phyloP scores from a whole-genome alignment of 2,329 filamentous ascomycete species.

The Sarocladiaceae sp. region DNA sequence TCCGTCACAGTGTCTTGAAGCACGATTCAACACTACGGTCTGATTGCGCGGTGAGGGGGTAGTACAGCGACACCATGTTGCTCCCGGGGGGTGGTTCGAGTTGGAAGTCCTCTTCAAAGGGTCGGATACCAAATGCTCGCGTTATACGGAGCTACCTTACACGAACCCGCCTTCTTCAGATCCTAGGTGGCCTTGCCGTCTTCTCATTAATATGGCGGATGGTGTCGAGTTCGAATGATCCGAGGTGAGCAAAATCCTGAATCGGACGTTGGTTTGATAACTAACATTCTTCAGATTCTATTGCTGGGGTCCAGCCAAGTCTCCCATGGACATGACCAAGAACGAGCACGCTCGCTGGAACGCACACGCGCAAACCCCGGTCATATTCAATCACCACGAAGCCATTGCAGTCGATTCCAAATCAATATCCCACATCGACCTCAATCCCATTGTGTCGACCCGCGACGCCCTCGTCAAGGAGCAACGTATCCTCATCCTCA shows the following conservation, averaged over 20 bases:
- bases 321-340: constrained; percentile 91
- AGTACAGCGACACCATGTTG: constrained; percentile 82
- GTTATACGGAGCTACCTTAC: constrained; percentile 68
- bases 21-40: not conserved
- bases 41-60: not conserved
- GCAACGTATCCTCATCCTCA: constrained; percentile 87
- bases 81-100: constrained; percentile 84
- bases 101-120: constrained; percentile 62
- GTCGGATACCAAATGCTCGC: constrained; percentile 67
- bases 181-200: constrained; percentile 65
- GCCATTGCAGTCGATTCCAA: constrained; percentile 79
- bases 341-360: constrained; percentile 92
- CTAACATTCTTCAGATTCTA: constrained; percentile 67
- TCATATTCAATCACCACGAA: constrained; percentile 93
- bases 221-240: constrained; percentile 81
- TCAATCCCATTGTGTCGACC: constrained; percentile 82
- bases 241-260: constrained; percentile 60
- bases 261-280: not conserved
- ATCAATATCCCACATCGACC: constrained; percentile 73
- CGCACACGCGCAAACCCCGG: constrained; percentile 82
- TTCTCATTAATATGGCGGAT: constrained; percentile 85
- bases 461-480: constrained; percentile 72
- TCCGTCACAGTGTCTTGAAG: constrained; percentile 12
- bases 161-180: constrained; percentile 72
- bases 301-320: constrained; percentile 91